These are phyloP conservation scores for Rhizopogon vinicolor DNA, from an alignment of 768 basidiomycete genomes.

Conservation along the genomic window DNA sequence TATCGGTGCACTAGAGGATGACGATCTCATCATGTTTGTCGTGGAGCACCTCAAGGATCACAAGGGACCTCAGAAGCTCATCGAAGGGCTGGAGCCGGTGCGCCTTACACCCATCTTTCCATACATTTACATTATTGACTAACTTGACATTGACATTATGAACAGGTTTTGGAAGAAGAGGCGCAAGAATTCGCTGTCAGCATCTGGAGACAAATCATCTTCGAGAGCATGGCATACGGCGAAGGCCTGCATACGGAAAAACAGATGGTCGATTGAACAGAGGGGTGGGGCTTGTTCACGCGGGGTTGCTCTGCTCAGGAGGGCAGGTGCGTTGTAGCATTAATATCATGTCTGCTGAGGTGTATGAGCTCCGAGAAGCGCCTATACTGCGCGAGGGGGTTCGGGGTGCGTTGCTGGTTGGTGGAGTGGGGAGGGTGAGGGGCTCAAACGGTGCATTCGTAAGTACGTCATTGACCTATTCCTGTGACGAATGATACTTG, in stretches of 20 bases:
- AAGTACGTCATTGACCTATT: slow-evolving; percentile 53
- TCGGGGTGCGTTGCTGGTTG: not conserved
- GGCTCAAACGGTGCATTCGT: slow-evolving; percentile 30
- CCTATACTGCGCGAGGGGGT: slow-evolving; percentile 8
- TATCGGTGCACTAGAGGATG: slow-evolving; percentile 89
- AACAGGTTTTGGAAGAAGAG: slow-evolving; percentile 89
- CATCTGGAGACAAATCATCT: slow-evolving; percentile 90
- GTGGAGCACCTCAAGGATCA: slow-evolving; percentile 91
- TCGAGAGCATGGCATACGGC: slow-evolving; percentile 91
- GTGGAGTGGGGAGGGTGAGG: not conserved
- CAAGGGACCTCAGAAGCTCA: slow-evolving; percentile 77
- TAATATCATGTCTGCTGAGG: slow-evolving; percentile 37
- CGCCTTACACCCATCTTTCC: slow-evolving; percentile 23
- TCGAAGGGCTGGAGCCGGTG: slow-evolving; percentile 90
- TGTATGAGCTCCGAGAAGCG: slow-evolving; percentile 27
- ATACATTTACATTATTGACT: slow-evolving; percentile 2
- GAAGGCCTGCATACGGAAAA: slow-evolving; percentile 86
- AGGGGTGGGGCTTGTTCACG: slow-evolving; percentile 12
- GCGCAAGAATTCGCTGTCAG: slow-evolving; percentile 71
- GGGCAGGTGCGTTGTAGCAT: slow-evolving; percentile 64
- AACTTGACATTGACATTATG: not conserved
- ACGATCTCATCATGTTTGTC: slow-evolving; percentile 91
- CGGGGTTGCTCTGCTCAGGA: slow-evolving; percentile 21
- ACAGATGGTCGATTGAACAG: slow-evolving; percentile 65
- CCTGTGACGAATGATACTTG: slow-evolving; percentile 36